Conservation (phyloP, 2,329 filamentous ascomycete species). For the Pseudogymnoascus sp. region DNA sequence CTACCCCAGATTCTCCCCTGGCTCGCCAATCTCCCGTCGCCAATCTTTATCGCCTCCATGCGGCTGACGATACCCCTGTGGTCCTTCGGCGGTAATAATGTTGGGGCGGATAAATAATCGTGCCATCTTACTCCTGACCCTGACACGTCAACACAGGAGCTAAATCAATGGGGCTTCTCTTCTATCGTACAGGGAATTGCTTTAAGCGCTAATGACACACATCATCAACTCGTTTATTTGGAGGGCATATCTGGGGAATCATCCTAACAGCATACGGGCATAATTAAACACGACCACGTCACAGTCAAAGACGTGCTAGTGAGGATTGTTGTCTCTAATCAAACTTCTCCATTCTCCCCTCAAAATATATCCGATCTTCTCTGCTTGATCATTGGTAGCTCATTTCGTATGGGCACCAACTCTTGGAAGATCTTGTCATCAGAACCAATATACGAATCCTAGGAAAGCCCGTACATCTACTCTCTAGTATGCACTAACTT, state of each 20-base stretch:
- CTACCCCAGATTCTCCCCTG: neutral
- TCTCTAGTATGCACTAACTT: slow-evolving; percentile 58
- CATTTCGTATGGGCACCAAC: neutral
- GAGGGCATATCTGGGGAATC: neutral
- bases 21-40: neutral
- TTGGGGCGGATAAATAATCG: neutral
- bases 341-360: neutral
- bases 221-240: neutral
- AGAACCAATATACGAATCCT: neutral
- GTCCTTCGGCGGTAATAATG: neutral
- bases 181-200: neutral
- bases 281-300: neutral
- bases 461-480: neutral
- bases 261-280: neutral
- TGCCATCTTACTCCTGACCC: neutral
- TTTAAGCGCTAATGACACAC: neutral
- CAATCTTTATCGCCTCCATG: neutral
- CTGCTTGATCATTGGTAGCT: neutral
- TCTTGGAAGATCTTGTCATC: neutral
- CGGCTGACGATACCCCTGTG: neutral
- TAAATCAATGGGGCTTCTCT: neutral
- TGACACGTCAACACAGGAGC: neutral
- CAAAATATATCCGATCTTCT: neutral
- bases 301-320: neutral
- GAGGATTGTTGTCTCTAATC: neutral